Percentiles rank a stretch among this genome's conserved stretches.
Conservation (phyloP, 2,329 filamentous ascomycete species). For the Xenosphaeropsis pyriputrescens region DNA sequence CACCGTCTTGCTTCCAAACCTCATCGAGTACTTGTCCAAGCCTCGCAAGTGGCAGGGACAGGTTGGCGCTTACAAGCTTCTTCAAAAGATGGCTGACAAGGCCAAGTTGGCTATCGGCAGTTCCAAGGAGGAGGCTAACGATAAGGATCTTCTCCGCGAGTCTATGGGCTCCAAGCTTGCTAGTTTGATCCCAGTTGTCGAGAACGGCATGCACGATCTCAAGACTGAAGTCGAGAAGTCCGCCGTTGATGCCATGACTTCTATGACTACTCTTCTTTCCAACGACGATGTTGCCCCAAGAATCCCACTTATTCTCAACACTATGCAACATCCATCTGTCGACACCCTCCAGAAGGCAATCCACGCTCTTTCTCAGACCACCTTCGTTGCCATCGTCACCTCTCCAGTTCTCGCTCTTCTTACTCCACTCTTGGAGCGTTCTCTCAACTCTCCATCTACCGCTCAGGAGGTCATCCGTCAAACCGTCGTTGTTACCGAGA, state of each 20-base stretch:
- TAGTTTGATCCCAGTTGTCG: conserved; percentile 77
- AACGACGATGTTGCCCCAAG: conserved; percentile 94
- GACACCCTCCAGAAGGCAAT: conserved; percentile 90
- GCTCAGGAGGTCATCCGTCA: conserved; percentile 89
- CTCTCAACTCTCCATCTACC: conserved; percentile 81
- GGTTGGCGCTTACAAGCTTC: conserved; percentile 68
- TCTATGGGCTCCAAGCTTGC: conserved; percentile 82
- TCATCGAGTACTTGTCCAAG: conserved; percentile 65
- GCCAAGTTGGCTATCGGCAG: conserved; percentile 68
- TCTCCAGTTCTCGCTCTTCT: conserved; percentile 89
- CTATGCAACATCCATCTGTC: conserved; percentile 86
- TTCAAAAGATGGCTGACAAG: conserved; percentile 92
- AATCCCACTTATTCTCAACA: conserved; percentile 82
- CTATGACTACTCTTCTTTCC: conserved; percentile 75
- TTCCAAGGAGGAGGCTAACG: conserved; percentile 68
- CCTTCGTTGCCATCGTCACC: conserved; percentile 93
- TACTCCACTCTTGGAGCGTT: conserved; percentile 86
- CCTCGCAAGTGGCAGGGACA: conserved; percentile 97
- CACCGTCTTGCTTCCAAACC: conserved; percentile 62
- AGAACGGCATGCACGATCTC: conserved; percentile 90
- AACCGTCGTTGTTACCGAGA: conserved; percentile 93
- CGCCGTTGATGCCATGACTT: conserved; percentile 82
- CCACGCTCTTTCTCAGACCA: conserved; percentile 90
- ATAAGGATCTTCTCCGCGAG: conserved; percentile 82
- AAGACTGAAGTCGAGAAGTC: conserved; percentile 83